phyloP scores from a whole-genome alignment of 2,329 filamentous ascomycete genomes.

The Stemphylium lycopersici region DNA sequence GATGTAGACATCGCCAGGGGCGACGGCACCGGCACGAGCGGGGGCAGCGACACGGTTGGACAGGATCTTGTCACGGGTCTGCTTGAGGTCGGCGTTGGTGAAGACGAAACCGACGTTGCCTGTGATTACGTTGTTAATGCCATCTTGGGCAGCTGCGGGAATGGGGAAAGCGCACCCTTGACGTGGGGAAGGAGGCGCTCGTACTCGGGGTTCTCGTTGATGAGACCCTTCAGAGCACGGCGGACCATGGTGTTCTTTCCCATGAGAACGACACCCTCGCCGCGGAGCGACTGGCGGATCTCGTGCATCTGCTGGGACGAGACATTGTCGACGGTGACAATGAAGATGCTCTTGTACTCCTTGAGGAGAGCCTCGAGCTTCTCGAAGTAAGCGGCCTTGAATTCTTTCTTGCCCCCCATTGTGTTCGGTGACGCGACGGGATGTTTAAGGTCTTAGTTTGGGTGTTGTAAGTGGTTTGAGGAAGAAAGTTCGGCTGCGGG shows the following conservation, averaged over 20 bases:
- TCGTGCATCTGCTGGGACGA: conserved; percentile 99
- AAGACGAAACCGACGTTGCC: conserved; percentile 98
- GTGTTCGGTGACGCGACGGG: conserved; percentile 95
- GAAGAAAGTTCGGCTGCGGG: conserved; percentile 16
- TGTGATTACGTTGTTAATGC: conserved; percentile 35
- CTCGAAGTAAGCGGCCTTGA: conserved; percentile 98
- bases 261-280: conserved; percentile 95
- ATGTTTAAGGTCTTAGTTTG: conserved; percentile 87
- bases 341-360: conserved; percentile 97
- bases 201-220: conserved; percentile 90
- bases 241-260: conserved; percentile 99
- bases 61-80: conserved; percentile 90
- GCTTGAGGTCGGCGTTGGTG: conserved; percentile 96
- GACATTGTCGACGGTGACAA: conserved; percentile 95
- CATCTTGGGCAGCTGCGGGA: conserved; percentile 1
- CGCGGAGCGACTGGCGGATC: conserved; percentile 91
- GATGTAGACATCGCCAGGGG: conserved; percentile 90
- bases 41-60: conserved; percentile 97
- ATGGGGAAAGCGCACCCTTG: conserved; percentile 63
- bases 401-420: conserved; percentile 97
- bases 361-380: conserved; percentile 98
- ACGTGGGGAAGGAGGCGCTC: conserved; percentile 96
- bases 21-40: conserved; percentile 95
- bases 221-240: conserved; percentile 95
- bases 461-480: conserved; percentile 32